Base-by-base conservation (phyloP, 2,329 filamentous ascomycete species). In the Apiospora hydei region DNA sequence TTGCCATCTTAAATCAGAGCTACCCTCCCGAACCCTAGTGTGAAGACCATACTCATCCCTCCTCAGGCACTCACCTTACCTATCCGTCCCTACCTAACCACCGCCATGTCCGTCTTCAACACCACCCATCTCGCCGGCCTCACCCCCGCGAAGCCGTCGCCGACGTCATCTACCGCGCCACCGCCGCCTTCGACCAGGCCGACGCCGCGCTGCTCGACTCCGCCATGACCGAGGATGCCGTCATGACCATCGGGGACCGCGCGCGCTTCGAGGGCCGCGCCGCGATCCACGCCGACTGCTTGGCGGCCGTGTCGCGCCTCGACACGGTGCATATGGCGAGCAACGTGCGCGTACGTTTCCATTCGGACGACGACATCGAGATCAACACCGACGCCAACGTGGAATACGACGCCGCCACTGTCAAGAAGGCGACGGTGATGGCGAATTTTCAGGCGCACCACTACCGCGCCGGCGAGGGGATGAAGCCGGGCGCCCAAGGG, bases 81-180 rank as follows among this genome's bases (percentile, higher is more conserved):
- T 30, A 30, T 30, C 13, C 16, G 1, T 10, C 3, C 53, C 6
- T 21, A 21, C 21, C n/a, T 3, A 30, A 30, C 18, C 43, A 68
- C 2, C 43, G 21, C 24, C 21, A 68, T 68, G 67, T 49, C 67
- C 1, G 30, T 14, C 67, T 24, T 30, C 24, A 68, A 4, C 46
- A 30, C 67, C 0, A 24, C n/a, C 46, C 24, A 68, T 21, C 43
- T 49, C 43, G 24, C 46, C 67, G 67, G 30, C 43, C 43, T 68
- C 11, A 68, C 24, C 24, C 67, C 67, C 67, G 67, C 67, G 67
- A 68, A 8, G 67, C 67, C 67, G 67, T 68, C 43, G 67, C 43
- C 21, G 67, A 68, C 46, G 41, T 68, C 67, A 38, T 68, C 67
- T 49, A 34, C 67, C 67, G 67, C 67, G 46, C 16, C 67, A 49